Evolutionary conservation across 1,139 yeast species (phyloP).

Genomic region (Ashbya aceris): DNA sequence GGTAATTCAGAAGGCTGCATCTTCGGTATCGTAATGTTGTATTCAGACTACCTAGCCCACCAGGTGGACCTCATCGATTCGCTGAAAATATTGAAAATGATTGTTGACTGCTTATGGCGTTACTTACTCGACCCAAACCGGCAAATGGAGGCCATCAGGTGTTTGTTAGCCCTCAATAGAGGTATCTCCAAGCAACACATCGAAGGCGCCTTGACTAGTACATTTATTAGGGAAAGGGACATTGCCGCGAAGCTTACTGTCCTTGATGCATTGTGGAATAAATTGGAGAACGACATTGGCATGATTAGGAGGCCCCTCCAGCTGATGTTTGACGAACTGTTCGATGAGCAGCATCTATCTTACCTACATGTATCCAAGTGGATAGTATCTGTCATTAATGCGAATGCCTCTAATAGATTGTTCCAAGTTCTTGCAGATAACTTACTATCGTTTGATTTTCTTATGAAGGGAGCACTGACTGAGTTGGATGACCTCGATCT

Average conservation of each 20-base stretch:
- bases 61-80: constrained; percentile 17
- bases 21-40: constrained; percentile 41
- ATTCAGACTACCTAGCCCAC: constrained; percentile 27
- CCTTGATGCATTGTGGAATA: constrained; percentile 52
- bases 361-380: constrained; percentile 46
- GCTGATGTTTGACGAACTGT: constrained; percentile 54
- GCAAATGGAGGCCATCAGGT: constrained; percentile 23
- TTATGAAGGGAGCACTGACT: constrained; percentile 18
- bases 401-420: constrained; percentile 51
- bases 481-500: constrained; percentile 47
- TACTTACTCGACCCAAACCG: constrained; percentile 33
- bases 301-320: constrained; percentile 60
- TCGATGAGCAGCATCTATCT: constrained; percentile 35
- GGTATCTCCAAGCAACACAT: constrained; percentile 33
- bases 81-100: constrained; percentile 18
- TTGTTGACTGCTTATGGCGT: constrained; percentile 34
- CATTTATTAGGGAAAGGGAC: constrained; percentile 36
- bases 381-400: constrained; percentile 41
- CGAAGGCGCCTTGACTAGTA: constrained; percentile 50
- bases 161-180: constrained; percentile 19
- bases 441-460: constrained; percentile 20
- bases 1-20: constrained; percentile 29
- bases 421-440: constrained; percentile 38
- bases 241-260: constrained; percentile 37
- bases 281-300: constrained; percentile 37